These are phyloP conservation scores for Capsicum baccatum DNA, from an alignment of 257 asterid genomes.

Conservation along the genomic window DNA sequence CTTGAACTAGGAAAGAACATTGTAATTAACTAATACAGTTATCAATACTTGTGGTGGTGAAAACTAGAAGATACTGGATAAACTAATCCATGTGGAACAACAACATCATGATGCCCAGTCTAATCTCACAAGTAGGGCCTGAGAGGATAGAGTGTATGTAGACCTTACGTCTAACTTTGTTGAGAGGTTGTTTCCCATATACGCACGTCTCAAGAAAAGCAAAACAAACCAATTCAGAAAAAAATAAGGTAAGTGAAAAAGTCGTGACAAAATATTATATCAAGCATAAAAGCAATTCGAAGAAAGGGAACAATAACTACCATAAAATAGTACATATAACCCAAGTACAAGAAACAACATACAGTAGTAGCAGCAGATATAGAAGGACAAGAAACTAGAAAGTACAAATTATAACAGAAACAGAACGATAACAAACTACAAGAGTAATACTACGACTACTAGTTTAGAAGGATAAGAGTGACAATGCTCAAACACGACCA, in stretches of 20 bases:
- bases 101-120: neutral
- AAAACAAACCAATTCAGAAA: neutral
- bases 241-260: neutral
- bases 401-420: neutral
- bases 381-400: neutral
- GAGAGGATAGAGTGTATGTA: neutral
- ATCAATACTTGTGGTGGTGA: neutral
- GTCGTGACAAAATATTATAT: too few species aligned
- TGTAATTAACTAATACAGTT: neutral
- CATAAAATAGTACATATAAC: too few species aligned
- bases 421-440: neutral
- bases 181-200: accelerated
- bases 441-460: neutral
- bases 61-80: neutral
- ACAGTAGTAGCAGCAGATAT: neutral
- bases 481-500: neutral
- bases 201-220: neutral
- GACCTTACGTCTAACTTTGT: neutral
- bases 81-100: neutral
- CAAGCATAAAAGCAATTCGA: too few species aligned
- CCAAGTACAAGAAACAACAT: neutral
- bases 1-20: neutral
- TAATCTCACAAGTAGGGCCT: neutral
- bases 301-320: too few species aligned
- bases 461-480: neutral